Conservation (phyloP, 148 eudicot species). For the Heliamphora exappendiculata region DNA sequence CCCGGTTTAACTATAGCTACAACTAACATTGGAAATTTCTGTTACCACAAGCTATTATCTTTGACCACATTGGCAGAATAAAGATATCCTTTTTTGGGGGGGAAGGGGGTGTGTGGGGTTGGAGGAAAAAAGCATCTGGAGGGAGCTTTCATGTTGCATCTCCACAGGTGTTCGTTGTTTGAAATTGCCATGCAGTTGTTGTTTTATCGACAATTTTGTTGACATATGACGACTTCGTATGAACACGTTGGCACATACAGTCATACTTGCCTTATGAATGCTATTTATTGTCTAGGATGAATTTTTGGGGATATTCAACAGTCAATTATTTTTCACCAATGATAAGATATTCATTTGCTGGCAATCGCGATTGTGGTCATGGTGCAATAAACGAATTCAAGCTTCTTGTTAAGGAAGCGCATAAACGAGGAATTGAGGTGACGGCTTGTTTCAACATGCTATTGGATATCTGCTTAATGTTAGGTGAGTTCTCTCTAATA, state of each 20-base stretch:
- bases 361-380: conserved; percentile 60
- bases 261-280: conserved; percentile 1
- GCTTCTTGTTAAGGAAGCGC: conserved; percentile 90
- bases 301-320: conserved; percentile 99
- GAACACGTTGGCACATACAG: not conserved
- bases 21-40: not conserved
- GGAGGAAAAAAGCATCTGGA: not conserved
- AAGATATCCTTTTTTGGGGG: too few species aligned
- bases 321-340: conserved; percentile 87
- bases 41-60: not conserved
- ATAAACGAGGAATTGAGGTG: conserved; percentile 96
- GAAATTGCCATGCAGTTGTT: not conserved
- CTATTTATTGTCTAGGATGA: conserved; percentile 50
- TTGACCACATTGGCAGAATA: not conserved
- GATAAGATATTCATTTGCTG: conserved; percentile 83
- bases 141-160: not conserved
- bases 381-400: conserved; percentile 87
- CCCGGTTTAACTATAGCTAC: not conserved
- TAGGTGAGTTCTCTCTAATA: conserved; percentile 16
- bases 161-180: not conserved
- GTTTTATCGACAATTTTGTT: not conserved
- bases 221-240: not conserved
- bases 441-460: conserved; percentile 18
- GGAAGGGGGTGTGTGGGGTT: not conserved
- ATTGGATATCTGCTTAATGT: conserved; percentile 1